A percentile compares a stretch with the other conserved stretches of the same genome.
phyloP scores from a whole-genome alignment of 2,329 filamentous ascomycete genomes.

The Exophiala alcalophila region DNA sequence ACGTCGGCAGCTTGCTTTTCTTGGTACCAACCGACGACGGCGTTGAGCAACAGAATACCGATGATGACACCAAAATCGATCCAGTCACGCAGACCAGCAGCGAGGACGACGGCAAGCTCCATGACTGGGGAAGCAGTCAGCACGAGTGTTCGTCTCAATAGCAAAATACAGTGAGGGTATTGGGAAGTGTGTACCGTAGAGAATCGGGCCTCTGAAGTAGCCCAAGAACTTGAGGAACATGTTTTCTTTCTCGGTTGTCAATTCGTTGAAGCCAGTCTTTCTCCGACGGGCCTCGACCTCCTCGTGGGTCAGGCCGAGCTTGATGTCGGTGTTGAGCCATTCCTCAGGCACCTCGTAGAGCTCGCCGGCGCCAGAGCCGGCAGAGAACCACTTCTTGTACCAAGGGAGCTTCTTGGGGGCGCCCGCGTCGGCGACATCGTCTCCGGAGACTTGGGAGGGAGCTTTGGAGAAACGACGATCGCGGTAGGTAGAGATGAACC shows the following conservation, averaged over 20 bases:
- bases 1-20: constrained; percentile 78
- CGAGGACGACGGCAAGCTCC: constrained; percentile 71
- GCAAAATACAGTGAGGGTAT: too few species aligned
- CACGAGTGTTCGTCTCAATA: too few species aligned
- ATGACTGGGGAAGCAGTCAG: constrained; percentile 54
- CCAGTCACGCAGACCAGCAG: constrained; percentile 72
- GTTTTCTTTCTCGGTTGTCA: constrained; percentile 72
- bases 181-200: constrained; percentile 63
- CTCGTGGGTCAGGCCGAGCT: constrained; percentile 56
- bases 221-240: constrained; percentile 70
- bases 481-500: constrained; percentile 65
- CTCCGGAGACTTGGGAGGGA: constrained; percentile 39
- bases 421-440: constrained; percentile 42
- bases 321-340: constrained; percentile 67
- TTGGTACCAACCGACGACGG: constrained; percentile 74
- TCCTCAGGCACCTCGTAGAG: constrained; percentile 58
- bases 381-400: constrained; percentile 55
- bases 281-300: constrained; percentile 65
- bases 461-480: constrained; percentile 53
- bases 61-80: constrained; percentile 75
- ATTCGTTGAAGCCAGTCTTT: constrained; percentile 67
- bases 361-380: constrained; percentile 30
- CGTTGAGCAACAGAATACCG: constrained; percentile 72
- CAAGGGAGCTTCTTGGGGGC: constrained; percentile 53
- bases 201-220: constrained; percentile 73